Base-by-base conservation (phyloP, 192 early-diverging fungal genomes). In the Backusella morwellensis region DNA sequence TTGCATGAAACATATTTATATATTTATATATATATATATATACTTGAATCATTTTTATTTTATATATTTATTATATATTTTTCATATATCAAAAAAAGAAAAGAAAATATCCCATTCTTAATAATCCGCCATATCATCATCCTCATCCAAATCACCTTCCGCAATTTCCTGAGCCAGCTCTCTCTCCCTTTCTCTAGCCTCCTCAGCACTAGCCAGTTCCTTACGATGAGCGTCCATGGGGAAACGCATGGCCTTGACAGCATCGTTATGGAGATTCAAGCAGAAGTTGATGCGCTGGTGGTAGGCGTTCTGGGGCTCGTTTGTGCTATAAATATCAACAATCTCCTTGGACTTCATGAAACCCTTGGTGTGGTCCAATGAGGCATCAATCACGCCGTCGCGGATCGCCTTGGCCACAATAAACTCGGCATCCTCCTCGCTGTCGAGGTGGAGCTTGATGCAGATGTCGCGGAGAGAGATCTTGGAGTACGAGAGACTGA, bases 371-470 rank as follows among this genome's bases (percentile, higher is more conserved):
- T 99, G 97, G 80, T 99, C 95, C 47, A 98, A 90, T 0, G 90
- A 92, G n/a, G 97, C 98, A 85, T 98, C 96, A 85, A 99, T 97
- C 19, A 99, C 97, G 69, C 97, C 98, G 78, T 99, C 98, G 68
- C 96, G 91, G 75, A 99, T 97, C 26, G 98, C 94, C 87, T 99
- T 99, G 29, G 95, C 95, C 1, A 99, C 97, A 84, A 99, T 98
- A 86, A 96, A 99, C 83, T 99, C 96, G 35, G 97, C 98, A 79
- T 99, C 97, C 79, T 99, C 97, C 82, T 99, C 98, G 80, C 94
- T 95, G 81, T 99, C 97, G 82, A 99, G 81, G 75, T 98, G 96
- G 68, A 99, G 88, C 86, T 98, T 97, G 70, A 97, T 83, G 85
- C 98, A 99, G 63, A 99, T 97, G 80, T 99, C 98, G 14, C 94